Conservation (phyloP, 208 protist species). For the Histomonas meleagridis region DNA sequence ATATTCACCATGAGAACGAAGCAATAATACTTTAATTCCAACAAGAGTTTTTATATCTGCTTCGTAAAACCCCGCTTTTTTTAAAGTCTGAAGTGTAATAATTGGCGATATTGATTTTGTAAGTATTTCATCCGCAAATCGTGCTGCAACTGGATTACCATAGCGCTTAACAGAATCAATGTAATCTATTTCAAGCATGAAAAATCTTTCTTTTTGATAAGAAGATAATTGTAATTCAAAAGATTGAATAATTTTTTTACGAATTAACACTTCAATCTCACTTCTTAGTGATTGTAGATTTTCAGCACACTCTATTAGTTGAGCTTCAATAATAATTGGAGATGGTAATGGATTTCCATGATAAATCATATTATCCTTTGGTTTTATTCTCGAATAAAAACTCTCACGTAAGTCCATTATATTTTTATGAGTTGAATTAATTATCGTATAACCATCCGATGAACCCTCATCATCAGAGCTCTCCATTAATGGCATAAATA, state of each 20-base stretch:
- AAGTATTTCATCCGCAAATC: neutral
- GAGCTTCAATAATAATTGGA: neutral
- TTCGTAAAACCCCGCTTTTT: neutral
- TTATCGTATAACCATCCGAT: too few relatives aligned
- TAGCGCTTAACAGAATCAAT: neutral
- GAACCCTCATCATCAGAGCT: too few relatives aligned
- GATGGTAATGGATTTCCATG: neutral
- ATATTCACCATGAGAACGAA: neutral
- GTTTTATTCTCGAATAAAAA: neutral
- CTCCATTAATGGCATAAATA: too few relatives aligned
- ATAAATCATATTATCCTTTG: neutral
- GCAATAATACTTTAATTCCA: neutral
- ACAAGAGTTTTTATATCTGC: neutral
- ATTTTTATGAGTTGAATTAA: neutral
- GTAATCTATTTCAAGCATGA: conserved; percentile 16
- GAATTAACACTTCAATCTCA: neutral
- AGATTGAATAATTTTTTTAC: neutral
- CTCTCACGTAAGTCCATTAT: neutral
- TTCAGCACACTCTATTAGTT: neutral
- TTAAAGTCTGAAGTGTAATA: neutral
- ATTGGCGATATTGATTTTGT: neutral
- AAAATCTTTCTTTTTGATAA: neutral
- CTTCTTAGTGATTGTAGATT: neutral
- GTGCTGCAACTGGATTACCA: neutral
- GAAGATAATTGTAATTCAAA: neutral